Evolutionary conservation across 768 basidiomycete species (phyloP).

Genomic region (Panaeolus cyanescens): DNA sequence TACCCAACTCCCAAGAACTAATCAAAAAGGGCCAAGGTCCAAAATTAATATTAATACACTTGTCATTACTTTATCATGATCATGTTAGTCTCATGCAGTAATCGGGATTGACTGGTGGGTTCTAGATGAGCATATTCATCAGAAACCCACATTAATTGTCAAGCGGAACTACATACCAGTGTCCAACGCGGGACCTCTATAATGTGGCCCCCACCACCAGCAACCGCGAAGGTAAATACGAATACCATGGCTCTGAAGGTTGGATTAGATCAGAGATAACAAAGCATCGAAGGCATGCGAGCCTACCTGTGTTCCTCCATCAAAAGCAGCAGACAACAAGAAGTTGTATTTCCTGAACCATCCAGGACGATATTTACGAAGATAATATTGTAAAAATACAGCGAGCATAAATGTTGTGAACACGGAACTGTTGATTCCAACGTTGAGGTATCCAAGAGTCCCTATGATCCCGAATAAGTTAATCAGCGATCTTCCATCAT

Average conservation of each 20-base stretch:
- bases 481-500: background rate
- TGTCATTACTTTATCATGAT: background rate
- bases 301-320: constrained; percentile 50
- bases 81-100: constrained; percentile 24
- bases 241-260: constrained; percentile 41
- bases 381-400: constrained; percentile 48
- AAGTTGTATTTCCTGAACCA: constrained; percentile 58
- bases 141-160: constrained; percentile 12
- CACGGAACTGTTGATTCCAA: constrained; percentile 58
- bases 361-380: constrained; percentile 40
- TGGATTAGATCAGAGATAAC: constrained; percentile 25
- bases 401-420: constrained; percentile 47
- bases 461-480: constrained; percentile 19
- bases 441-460: constrained; percentile 49
- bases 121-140: constrained; percentile 19
- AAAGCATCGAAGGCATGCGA: constrained; percentile 2
- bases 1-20: too few species aligned
- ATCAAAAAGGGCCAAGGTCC: too few species aligned
- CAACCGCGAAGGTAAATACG: constrained; percentile 45
- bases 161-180: constrained; percentile 28
- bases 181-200: constrained; percentile 38
- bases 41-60: background rate
- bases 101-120: constrained; percentile 27
- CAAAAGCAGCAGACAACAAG: constrained; percentile 50
- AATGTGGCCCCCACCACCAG: constrained; percentile 43